Base-by-base conservation (phyloP, 208 protist species). In the Leishmania turanica region DNA sequence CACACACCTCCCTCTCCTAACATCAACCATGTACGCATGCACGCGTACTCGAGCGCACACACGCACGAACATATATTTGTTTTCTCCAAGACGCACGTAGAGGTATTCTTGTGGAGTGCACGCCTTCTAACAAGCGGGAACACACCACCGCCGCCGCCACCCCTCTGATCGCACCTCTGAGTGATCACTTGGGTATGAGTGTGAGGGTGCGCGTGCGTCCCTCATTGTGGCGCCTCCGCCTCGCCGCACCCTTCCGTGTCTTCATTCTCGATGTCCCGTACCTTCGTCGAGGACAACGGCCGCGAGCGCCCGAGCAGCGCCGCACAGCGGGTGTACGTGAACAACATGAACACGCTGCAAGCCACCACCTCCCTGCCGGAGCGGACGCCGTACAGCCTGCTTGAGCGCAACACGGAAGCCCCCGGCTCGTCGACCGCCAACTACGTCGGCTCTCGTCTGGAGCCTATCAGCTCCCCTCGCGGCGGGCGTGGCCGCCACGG, bases 261-360 rank as follows among this genome's bases (percentile, higher is more conserved):
- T 8, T 19, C 68, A 7, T 19, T 31, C 56, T 37, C 45, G 34
- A 83, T 83, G 75, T 73, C 81, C 15, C 56, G 73, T 62, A 40
- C 70, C 9, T 77, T 73, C 8, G 81, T 73, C 8, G 81, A 88
- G 6, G 75, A 81, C n/a, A 77, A 79, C 40, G 77, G 80, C 51
- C 3, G 74, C 42, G 74, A 77, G 58, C 53, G 13, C 24, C 69
- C 19, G 34, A 51, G 72, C 65, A 76, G 77, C 66, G 60, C 72
- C 64, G 77, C 31, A 1, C n/a, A 45, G 8, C 87, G 88, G 21
- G 90, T 96, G 31, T 94, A 96, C 81, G 92, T 97, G 9, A 97
- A 97, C 79, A 97, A 97, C 81, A 93, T 96, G 87, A 97, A 97
- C 88, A 95, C 90, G 19, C 82, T 66, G 2, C 76, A 91, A 34